These are phyloP conservation scores for Euphorbia peplus DNA, from an alignment of 345 rosid genomes.

Conservation along the genomic window DNA sequence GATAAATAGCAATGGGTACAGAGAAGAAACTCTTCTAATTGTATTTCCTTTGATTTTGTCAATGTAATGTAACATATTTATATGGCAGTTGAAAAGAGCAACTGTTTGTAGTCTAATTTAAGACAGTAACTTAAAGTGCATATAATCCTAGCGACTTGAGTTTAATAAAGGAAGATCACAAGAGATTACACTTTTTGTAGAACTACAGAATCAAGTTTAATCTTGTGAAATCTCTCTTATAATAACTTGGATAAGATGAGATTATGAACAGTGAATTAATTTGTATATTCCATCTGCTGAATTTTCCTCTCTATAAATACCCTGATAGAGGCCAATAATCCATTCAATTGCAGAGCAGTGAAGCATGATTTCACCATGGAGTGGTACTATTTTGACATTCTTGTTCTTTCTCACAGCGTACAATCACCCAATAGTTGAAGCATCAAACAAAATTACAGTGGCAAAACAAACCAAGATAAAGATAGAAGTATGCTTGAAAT, in stretches of 20 bases:
- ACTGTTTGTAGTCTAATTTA: no score
- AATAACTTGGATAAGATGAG: background rate
- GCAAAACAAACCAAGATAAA: background rate
- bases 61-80: no score
- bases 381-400: background rate
- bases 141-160: background rate
- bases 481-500: background rate
- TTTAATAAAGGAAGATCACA: no score
- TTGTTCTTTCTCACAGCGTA: no score
- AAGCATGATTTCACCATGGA: background rate
- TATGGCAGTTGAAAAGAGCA: no score
- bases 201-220: background rate
- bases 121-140: background rate
- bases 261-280: background rate
- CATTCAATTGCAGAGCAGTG: background rate
- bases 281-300: background rate
- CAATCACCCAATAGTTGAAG: background rate
- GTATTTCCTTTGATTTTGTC: no score
- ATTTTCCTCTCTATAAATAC: no score
- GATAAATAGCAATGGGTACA: no score
- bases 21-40: no score
- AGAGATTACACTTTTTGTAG: background rate
- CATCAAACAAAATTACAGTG: background rate
- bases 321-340: background rate
- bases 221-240: background rate